phyloP scores from a whole-genome alignment of 352 stramenopile species.

The Phytophthora pluvialis region DNA sequence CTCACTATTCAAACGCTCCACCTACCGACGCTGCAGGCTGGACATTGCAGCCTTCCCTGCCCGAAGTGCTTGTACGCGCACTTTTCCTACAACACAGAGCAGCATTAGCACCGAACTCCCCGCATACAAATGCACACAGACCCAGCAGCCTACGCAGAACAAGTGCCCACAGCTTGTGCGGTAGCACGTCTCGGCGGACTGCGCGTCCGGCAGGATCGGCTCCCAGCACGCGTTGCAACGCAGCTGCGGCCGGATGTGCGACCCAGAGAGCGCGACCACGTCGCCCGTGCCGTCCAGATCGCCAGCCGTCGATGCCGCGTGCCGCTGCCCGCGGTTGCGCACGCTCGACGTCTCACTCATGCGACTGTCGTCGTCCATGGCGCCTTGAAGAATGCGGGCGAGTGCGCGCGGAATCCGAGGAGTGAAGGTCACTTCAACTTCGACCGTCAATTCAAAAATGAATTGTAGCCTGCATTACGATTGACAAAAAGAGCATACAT shows the following conservation, averaged over 20 bases:
- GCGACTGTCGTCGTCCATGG: conserved; percentile 63
- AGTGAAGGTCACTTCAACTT: conserved; percentile 69
- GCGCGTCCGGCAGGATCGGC: conserved; percentile 58
- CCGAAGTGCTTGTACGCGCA: conserved; percentile 88
- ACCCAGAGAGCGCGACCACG: conserved; percentile 8
- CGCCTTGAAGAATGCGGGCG: conserved; percentile 29
- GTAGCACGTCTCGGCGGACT: conserved; percentile 82
- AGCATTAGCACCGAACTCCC: not conserved
- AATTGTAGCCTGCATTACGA: conserved; percentile 5
- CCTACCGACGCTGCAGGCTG: conserved; percentile 60
- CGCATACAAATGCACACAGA: not conserved
- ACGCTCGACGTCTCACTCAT: conserved; percentile 83
- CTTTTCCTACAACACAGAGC: conserved; percentile 65
- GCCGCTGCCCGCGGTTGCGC: conserved; percentile 45
- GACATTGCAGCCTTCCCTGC: conserved; percentile 64
- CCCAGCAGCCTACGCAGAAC: conserved; percentile 54
- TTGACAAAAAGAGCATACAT: conserved; percentile 3
- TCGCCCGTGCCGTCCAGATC: conserved; percentile 57
- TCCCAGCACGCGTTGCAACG: conserved; percentile 85
- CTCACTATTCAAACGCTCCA: not conserved
- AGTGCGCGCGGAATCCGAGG: conserved; percentile 14
- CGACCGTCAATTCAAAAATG: conserved; percentile 30
- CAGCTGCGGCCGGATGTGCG: conserved; percentile 63
- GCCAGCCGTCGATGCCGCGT: conserved; percentile 31
- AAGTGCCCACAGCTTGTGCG: conserved; percentile 78